Percentiles rank a stretch among this genome's conserved stretches.
phyloP scores from a whole-genome alignment of 352 stramenopile species.

The Phytophthora sp. region DNA sequence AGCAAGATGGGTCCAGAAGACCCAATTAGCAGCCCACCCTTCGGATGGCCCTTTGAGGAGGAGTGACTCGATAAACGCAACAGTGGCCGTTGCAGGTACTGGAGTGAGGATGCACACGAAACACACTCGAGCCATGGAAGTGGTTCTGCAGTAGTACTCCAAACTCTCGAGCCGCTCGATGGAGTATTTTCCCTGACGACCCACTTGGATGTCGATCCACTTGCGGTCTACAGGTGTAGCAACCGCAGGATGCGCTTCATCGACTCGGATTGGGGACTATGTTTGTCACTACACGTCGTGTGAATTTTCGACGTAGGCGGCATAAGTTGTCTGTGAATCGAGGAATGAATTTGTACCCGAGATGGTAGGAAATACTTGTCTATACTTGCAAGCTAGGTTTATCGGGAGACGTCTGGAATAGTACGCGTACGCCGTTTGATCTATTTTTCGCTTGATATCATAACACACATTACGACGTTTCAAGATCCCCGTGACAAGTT shows the following conservation, averaged over 20 bases:
- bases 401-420: too few species aligned
- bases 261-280: neutral
- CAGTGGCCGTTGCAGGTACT: neutral
- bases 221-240: neutral
- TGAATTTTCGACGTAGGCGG: too few species aligned
- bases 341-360: too few species aligned
- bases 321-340: too few species aligned
- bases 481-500: too few species aligned
- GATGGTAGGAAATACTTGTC: too few species aligned
- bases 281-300: neutral
- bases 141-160: constrained; percentile 14
- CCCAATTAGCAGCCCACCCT: constrained; percentile 19
- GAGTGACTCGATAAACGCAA: neutral
- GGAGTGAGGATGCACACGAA: constrained; percentile 1
- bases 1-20: constrained; percentile 8
- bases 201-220: constrained; percentile 13
- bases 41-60: constrained; percentile 5
- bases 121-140: neutral
- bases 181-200: constrained; percentile 10
- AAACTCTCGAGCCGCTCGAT: constrained; percentile 15
- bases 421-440: too few species aligned
- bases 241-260: neutral
- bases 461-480: too few species aligned
- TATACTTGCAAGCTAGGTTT: too few species aligned
- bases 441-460: too few species aligned